These are phyloP conservation scores for Schizophyllum amplum DNA, from an alignment of 1,284 basidiomycete genomes.

Conservation along the genomic window DNA sequence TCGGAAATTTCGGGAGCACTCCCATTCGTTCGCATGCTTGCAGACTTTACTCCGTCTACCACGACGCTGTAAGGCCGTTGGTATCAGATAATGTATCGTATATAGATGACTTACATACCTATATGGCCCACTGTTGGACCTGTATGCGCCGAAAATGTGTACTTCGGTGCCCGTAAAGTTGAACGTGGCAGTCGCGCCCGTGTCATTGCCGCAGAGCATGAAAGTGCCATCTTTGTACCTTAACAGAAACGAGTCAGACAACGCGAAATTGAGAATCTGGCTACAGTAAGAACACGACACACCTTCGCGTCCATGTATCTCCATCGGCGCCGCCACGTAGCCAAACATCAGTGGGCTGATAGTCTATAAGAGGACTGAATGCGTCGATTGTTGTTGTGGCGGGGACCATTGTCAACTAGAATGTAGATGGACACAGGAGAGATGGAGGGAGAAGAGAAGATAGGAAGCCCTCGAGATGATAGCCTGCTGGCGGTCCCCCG, in stretches of 20 bases:
- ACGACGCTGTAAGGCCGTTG: not conserved
- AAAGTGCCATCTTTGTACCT: not conserved
- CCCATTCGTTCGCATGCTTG: not conserved
- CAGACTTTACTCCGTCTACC: not conserved
- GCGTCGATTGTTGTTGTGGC: too few species aligned
- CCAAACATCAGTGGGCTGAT: not conserved
- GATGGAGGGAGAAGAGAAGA: too few species aligned
- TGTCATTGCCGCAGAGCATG: not conserved
- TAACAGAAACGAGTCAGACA: not conserved
- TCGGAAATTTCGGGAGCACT: not conserved
- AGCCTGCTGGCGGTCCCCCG: too few species aligned
- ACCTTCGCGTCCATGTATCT: not conserved
- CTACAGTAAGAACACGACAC: not conserved
- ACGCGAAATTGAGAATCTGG: not conserved
- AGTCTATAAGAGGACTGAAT: not conserved
- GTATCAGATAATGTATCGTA: not conserved
- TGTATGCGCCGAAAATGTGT: not conserved
- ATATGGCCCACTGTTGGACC: not conserved
- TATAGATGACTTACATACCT: not conserved
- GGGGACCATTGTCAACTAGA: too few species aligned
- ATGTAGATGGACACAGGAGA: too few species aligned
- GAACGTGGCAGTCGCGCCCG: not conserved
- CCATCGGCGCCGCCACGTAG: not conserved
- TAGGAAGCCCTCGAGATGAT: too few species aligned
- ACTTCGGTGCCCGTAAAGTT: not conserved